Conservation (phyloP, 176 grass and related monocot genomes). For the Tillandsia leiboldiana region DNA sequence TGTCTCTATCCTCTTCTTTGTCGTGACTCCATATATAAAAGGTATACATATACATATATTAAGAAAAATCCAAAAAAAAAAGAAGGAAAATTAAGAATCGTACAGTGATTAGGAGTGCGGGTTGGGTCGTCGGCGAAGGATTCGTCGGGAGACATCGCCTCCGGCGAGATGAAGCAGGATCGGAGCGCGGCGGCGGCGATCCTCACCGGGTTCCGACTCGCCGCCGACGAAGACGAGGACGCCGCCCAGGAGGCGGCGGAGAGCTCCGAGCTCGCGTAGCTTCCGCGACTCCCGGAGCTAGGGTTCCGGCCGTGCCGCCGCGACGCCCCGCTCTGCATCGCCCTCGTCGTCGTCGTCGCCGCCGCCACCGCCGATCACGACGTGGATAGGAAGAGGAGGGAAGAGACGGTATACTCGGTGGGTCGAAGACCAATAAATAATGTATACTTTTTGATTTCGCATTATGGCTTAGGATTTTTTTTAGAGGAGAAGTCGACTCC, state of each 20-base stretch:
- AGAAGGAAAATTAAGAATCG: not conserved
- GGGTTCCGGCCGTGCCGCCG: conserved; percentile 7
- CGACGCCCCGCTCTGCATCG: not conserved
- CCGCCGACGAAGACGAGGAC: conserved; percentile 14
- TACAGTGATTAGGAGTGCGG: conserved; percentile 23
- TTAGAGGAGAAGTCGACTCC: no score
- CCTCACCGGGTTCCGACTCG: conserved; percentile 8
- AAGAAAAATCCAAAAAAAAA: conserved; percentile 6
- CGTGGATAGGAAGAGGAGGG: not conserved
- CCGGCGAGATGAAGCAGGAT: conserved; percentile 50
- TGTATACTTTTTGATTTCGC: no score
- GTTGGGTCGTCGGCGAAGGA: conserved; percentile 34
- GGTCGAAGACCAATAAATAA: no score
- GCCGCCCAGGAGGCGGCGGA: conserved; percentile 19
- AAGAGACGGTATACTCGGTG: not conserved
- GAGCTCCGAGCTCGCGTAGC: conserved; percentile 31
- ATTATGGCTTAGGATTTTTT: no score
- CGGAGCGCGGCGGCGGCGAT: conserved; percentile 30
- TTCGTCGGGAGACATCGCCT: conserved; percentile 17
- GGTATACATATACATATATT: no score
- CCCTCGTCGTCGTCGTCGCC: not conserved
- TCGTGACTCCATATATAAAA: no score
- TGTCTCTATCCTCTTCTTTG: no score
- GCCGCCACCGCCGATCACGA: not conserved
- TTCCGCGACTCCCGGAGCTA: conserved; percentile 14